phyloP scores from a whole-genome alignment of 148 eudicot species.

The Euryodendron excelsum region DNA sequence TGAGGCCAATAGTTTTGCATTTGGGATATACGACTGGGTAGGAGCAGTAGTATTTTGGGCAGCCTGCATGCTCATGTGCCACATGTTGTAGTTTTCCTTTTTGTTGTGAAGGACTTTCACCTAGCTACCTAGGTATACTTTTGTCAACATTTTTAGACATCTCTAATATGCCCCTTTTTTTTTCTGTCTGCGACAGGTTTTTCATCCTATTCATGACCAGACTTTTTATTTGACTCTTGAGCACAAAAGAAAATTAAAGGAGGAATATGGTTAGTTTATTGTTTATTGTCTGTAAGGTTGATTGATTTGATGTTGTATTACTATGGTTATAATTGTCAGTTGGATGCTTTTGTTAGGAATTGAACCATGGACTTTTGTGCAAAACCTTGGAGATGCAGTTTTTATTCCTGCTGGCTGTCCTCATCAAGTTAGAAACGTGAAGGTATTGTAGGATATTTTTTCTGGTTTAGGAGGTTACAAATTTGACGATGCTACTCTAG shows the following conservation, averaged over 20 bases:
- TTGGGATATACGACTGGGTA: no score
- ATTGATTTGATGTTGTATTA: background rate
- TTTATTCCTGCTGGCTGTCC: slow-evolving; percentile 62
- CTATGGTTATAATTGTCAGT: background rate
- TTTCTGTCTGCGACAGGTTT: slow-evolving; percentile 25
- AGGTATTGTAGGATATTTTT: slow-evolving; percentile 28
- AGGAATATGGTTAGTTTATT: slow-evolving; percentile 34
- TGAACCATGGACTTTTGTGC: slow-evolving; percentile 64
- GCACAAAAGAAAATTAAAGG: slow-evolving; percentile 33
- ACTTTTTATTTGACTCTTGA: slow-evolving; percentile 33
- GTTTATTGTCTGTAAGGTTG: background rate
- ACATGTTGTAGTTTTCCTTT: no score
- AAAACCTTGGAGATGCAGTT: slow-evolving; percentile 58
- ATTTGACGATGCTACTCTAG: background rate
- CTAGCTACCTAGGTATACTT: background rate
- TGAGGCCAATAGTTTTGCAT: no score
- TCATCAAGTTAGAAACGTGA: slow-evolving; percentile 57
- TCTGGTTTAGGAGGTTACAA: background rate
- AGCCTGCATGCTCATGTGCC: background rate
- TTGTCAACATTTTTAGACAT: background rate
- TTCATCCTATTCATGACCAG: slow-evolving; percentile 44
- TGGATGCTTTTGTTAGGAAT: slow-evolving; percentile 32
- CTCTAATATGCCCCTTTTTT: background rate
- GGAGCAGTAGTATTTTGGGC: no score
- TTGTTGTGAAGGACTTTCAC: background rate